Base-by-base conservation (phyloP, 257 asterid species). In the Agastache rugosa region DNA sequence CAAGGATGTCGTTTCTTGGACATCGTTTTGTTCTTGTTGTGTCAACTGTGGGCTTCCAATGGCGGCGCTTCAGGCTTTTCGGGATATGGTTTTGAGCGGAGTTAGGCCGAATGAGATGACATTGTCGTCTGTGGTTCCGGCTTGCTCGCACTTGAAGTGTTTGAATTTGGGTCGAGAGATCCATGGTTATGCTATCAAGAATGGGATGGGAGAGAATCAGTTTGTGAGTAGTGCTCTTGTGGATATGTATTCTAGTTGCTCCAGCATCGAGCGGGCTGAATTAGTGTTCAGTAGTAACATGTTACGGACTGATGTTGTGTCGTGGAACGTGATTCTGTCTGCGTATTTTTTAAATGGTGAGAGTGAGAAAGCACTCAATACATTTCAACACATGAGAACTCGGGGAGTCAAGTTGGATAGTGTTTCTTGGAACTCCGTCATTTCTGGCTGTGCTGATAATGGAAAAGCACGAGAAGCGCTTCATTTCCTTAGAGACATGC, bases 1-100 rank as follows among this genome's bases (percentile, higher is more conserved):
- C 34, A 88, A 78, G 78, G 94, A 90, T 80, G 94, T 88, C 63
- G 85, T 90, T 68, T 78, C 96, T 35, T 90, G 93, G 92, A 90
- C 96, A 0, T 86, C 94, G 5, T 86, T 86, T 81, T 86, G 94
- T 75, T 86, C 92, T 4, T 90, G 93, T 63, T 83, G 83, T 65
- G 85, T 88, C 34, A 82, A 75, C 35, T 88, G 92, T 63, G 88
- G 91, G 75, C 77, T 86, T 42, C 86, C 89, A 6, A 34, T 64
- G 53, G 80, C 76, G 20, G 88, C 92, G 11, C 69, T 90, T 61
- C 72, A 14, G 8, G 82, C 65, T 47, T 80, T 90, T 25, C 82
- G 84, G 42, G 85, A 82, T 69, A 90, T 90, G 96, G 84, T 80
- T 41, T 78, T 76, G 70, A 72, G 63, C 63, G 80, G 86, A 47